Conservation (phyloP, 441 rosid genomes). For the Erodium texanum region DNA sequence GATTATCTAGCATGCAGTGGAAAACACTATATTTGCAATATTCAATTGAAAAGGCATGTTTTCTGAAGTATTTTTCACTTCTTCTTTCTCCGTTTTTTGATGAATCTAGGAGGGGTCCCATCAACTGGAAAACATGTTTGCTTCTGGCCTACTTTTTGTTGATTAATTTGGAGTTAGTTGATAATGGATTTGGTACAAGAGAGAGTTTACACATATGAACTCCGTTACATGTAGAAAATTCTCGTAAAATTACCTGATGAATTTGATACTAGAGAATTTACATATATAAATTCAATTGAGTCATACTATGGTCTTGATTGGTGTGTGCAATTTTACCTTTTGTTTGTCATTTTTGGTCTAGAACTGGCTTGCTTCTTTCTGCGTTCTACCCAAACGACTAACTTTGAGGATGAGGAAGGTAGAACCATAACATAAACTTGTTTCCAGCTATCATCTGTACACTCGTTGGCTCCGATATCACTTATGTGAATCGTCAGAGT, state of each 20-base stretch:
- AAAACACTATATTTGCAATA: background rate
- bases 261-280: too few relatives aligned
- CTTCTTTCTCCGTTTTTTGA: background rate
- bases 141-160: background rate
- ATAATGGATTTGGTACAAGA: background rate
- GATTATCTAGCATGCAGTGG: background rate
- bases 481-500: background rate
- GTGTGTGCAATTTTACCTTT: background rate
- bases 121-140: background rate
- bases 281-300: too few relatives aligned
- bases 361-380: background rate
- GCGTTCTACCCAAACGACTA: background rate
- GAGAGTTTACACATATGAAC: background rate
- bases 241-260: too few relatives aligned
- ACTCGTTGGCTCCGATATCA: background rate
- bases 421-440: background rate
- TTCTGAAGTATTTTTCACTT: background rate
- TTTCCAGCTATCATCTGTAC: background rate
- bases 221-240: background rate
- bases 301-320: background rate
- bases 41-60: background rate
- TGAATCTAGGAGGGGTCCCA: background rate
- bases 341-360: background rate
- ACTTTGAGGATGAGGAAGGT: background rate
- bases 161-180: background rate